A percentile compares a stretch with the other conserved stretches of the same genome.
phyloP scores from a whole-genome alignment of 2,329 filamentous ascomycete species.

The Bipolaris gigantea region DNA sequence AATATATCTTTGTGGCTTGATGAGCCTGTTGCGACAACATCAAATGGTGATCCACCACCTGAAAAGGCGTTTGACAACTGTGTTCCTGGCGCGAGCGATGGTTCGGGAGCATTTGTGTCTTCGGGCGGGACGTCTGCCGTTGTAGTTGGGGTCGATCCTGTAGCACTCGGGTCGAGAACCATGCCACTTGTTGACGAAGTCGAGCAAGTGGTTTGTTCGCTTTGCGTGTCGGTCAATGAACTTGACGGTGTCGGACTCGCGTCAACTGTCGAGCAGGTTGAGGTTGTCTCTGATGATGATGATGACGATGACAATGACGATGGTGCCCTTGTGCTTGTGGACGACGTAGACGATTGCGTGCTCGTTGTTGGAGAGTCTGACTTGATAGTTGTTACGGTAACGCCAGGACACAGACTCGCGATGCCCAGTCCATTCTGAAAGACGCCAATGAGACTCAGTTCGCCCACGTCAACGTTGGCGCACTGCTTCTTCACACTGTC shows the following conservation, averaged over 20 bases:
- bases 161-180: slow-evolving; percentile 20
- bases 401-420: slow-evolving; percentile 44
- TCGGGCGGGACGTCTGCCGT: slow-evolving; percentile 12
- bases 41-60: slow-evolving; percentile 53
- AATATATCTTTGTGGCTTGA: slow-evolving; percentile 16
- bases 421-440: slow-evolving; percentile 48
- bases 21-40: slow-evolving; percentile 33
- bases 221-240: slow-evolving; percentile 6
- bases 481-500: slow-evolving; percentile 41
- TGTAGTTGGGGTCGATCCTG: slow-evolving; percentile 12
- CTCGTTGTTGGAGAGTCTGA: slow-evolving; percentile 7
- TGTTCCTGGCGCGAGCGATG: slow-evolving; percentile 24
- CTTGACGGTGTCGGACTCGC: slow-evolving; percentile 9
- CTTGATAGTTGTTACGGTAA: slow-evolving; percentile 24
- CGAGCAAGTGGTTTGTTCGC: slow-evolving; percentile 6
- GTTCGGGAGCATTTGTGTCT: slow-evolving; percentile 9
- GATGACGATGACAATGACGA: no score
- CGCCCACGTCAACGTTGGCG: slow-evolving; percentile 38
- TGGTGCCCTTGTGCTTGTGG: slow-evolving; percentile 15
- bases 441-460: slow-evolving; percentile 47
- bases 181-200: slow-evolving; percentile 14
- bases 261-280: neutral
- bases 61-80: slow-evolving; percentile 43
- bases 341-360: slow-evolving; percentile 8
- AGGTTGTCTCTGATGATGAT: neutral